Conservation (phyloP, 306 rosid species). For the Vachellia collinsii region DNA sequence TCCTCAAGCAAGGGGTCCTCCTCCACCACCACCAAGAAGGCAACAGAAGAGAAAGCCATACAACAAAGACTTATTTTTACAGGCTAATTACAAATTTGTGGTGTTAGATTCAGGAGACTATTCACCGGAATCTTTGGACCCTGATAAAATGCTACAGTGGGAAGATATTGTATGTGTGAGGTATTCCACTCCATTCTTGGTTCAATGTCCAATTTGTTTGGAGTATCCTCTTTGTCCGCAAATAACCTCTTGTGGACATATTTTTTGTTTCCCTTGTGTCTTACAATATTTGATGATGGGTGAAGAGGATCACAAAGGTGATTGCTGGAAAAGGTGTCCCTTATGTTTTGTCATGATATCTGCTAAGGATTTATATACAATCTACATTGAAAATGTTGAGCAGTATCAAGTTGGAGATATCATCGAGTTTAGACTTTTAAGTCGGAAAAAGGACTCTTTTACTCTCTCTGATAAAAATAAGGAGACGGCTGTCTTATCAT, state of each 20-base stretch:
- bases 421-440: constrained; percentile 66
- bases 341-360: constrained; percentile 90
- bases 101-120: constrained; percentile 80
- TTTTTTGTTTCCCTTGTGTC: constrained; percentile 94
- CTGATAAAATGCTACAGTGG: constrained; percentile 95
- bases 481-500: constrained; percentile 44
- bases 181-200: constrained; percentile 69
- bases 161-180: constrained; percentile 88
- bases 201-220: constrained; percentile 97
- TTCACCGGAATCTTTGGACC: constrained; percentile 72
- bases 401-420: constrained; percentile 70
- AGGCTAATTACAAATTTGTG: constrained; percentile 91
- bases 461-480: constrained; percentile 51
- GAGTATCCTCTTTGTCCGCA: constrained; percentile 92
- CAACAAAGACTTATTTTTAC: constrained; percentile 89
- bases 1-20: constrained; percentile 77
- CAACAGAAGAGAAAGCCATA: constrained; percentile 76
- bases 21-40: constrained; percentile 81
- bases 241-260: constrained; percentile 95
- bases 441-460: constrained; percentile 70
- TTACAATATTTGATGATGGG: constrained; percentile 84
- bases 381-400: constrained; percentile 73
- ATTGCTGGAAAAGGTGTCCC: constrained; percentile 94
- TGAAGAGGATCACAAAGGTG: constrained; percentile 87
- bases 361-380: constrained; percentile 79